Percentiles rank a stretch among this genome's conserved stretches.
Evolutionary conservation across 495 filamentous ascomycete species (phyloP).

Genomic region (Geopyxis carbonaria): DNA sequence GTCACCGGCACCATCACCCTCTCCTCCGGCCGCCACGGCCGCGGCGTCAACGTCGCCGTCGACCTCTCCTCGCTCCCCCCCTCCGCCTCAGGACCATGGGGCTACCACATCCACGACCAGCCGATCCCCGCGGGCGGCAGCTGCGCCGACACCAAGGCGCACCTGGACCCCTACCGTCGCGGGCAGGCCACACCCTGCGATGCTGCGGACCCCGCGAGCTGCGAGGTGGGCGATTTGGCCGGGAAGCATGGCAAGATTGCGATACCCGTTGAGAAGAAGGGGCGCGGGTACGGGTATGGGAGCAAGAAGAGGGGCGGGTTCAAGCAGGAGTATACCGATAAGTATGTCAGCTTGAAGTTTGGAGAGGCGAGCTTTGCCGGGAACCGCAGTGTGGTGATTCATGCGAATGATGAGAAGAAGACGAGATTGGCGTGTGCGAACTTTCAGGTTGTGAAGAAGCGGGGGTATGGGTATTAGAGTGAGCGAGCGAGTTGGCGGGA

Average conservation of each 20-base stretch:
- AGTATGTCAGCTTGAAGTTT: constrained; percentile 43
- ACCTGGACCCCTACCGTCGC: constrained; percentile 50
- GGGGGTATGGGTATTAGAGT: too few species aligned
- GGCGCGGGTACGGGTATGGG: too few species aligned
- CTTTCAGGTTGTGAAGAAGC: too few species aligned
- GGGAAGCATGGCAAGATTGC: constrained; percentile 62
- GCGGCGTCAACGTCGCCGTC: constrained; percentile 46
- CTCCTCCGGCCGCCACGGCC: constrained; percentile 36
- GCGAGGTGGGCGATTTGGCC: constrained; percentile 67
- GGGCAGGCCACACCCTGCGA: constrained; percentile 52
- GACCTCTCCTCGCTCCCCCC: constrained; percentile 48
- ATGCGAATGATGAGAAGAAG: constrained; percentile 42
- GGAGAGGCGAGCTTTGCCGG: constrained; percentile 53
- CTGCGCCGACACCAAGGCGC: constrained; percentile 53
- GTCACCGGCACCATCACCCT: constrained; percentile 46
- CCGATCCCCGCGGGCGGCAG: constrained; percentile 60
- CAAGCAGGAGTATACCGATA: constrained; percentile 49
- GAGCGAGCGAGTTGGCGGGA: too few species aligned
- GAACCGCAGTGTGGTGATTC: constrained; percentile 61
- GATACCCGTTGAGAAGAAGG: constrained; percentile 25
- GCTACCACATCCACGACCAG: constrained; percentile 73
- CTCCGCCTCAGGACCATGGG: constrained; percentile 44
- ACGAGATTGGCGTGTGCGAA: constrained; percentile 58
- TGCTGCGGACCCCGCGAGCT: constrained; percentile 41
- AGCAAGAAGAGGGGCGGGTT: too few species aligned